phyloP scores from a whole-genome alignment of 805 yeast species.

The Candida taoyuanica region DNA sequence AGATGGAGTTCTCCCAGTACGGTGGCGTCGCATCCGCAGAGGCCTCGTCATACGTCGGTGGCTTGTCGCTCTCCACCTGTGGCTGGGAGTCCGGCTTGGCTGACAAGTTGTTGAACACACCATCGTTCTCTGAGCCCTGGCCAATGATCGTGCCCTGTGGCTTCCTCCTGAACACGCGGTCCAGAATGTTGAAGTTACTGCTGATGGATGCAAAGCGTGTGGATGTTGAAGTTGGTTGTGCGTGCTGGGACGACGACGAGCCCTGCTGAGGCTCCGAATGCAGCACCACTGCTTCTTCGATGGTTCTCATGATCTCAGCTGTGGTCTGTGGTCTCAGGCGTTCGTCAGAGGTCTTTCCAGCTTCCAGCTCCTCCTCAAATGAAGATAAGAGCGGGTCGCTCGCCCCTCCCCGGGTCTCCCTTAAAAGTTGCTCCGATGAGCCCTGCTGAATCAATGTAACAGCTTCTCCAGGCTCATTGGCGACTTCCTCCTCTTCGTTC shows the following conservation, averaged over 20 bases:
- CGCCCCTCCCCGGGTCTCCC: too few species aligned
- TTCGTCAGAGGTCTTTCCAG: slow-evolving; percentile 8
- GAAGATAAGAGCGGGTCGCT: slow-evolving; percentile 11
- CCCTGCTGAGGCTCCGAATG: slow-evolving; percentile 4
- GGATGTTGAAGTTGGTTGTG: not conserved
- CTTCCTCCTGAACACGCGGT: slow-evolving; percentile 30
- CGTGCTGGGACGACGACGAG: slow-evolving; percentile 1
- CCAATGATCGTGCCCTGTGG: slow-evolving; percentile 9
- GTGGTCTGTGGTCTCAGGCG: slow-evolving; percentile 6
- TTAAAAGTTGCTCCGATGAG: too few species aligned
- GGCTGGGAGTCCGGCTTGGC: slow-evolving; percentile 71
- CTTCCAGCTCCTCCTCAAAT: slow-evolving; percentile 11
- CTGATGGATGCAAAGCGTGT: slow-evolving; percentile 25
- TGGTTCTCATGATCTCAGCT: slow-evolving; percentile 5
- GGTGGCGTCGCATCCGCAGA: slow-evolving; percentile 93
- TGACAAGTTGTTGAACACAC: slow-evolving; percentile 86
- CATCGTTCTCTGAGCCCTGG: slow-evolving; percentile 56
- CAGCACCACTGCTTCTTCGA: slow-evolving; percentile 10
- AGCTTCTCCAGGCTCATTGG: too few species aligned
- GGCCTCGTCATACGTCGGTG: slow-evolving; percentile 93
- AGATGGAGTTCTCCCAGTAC: slow-evolving; percentile 88
- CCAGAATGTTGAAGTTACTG: slow-evolving; percentile 36
- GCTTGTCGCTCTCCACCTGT: slow-evolving; percentile 41
- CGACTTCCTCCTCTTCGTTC: too few species aligned
- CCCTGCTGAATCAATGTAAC: too few species aligned